These are phyloP conservation scores for Tinospora cordifolia DNA, from an alignment of 164 flowering plant genomes.

Conservation along the genomic window DNA sequence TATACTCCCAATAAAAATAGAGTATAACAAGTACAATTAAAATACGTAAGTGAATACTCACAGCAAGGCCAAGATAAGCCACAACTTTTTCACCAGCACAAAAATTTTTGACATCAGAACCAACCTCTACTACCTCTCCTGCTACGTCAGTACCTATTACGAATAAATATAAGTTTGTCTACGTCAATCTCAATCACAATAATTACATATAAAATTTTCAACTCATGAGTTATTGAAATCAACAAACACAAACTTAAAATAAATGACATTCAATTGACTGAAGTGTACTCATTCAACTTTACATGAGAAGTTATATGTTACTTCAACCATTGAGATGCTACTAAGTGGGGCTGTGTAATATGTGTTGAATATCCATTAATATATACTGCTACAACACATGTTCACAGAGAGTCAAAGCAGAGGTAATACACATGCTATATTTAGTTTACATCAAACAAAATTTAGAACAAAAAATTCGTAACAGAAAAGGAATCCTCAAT, in stretches of 20 bases:
- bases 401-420: no score
- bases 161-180: neutral
- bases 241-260: neutral
- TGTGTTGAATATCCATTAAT: no score
- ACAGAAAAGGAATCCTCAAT: no score
- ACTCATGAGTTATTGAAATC: neutral
- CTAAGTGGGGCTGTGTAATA: no score
- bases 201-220: neutral
- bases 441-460: no score
- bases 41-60: slow-evolving; percentile 27
- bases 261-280: neutral
- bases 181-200: no score
- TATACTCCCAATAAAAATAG: neutral
- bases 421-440: no score
- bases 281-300: no score
- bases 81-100: slow-evolving; percentile 73
- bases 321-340: no score
- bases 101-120: slow-evolving; percentile 41
- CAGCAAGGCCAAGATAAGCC: slow-evolving; percentile 32
- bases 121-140: slow-evolving; percentile 72
- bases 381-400: no score
- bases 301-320: no score
- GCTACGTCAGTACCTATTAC: slow-evolving; percentile 59
- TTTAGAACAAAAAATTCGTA: no score
- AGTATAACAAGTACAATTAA: neutral